A percentile compares a stretch with the other conserved stretches of the same genome.
These are phyloP conservation scores for Liquidambar formosana DNA, from an alignment of 164 flowering plant species.

Conservation along the genomic window DNA sequence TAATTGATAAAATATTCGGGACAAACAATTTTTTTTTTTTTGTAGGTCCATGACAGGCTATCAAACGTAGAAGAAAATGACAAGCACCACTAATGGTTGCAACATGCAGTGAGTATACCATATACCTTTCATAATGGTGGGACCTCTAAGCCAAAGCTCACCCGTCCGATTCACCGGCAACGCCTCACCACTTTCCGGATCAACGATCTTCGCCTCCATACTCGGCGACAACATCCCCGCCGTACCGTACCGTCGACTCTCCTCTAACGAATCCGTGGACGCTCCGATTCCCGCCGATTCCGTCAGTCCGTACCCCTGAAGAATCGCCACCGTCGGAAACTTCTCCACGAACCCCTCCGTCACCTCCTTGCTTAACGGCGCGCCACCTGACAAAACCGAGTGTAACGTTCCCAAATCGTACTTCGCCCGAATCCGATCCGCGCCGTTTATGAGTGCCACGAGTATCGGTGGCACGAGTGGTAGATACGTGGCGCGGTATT, in stretches of 20 bases:
- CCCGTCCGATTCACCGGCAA: constrained; percentile 65
- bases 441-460: constrained; percentile 48
- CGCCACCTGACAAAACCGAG: constrained; percentile 69
- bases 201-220: constrained; percentile 77
- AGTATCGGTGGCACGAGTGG: constrained; percentile 75
- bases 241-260: constrained; percentile 81
- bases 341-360: constrained; percentile 65
- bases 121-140: constrained; percentile 90
- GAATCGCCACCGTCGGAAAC: constrained; percentile 64
- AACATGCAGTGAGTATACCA: not conserved
- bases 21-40: no score
- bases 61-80: not conserved
- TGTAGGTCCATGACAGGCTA: no score
- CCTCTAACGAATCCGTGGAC: constrained; percentile 77
- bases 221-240: constrained; percentile 75
- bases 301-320: constrained; percentile 92
- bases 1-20: no score
- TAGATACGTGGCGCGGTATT: constrained; percentile 44
- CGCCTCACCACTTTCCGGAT: constrained; percentile 61
- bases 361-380: constrained; percentile 85
- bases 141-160: constrained; percentile 92
- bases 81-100: not conserved
- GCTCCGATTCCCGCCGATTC: constrained; percentile 88
- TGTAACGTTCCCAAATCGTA: constrained; percentile 58
- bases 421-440: constrained; percentile 34